phyloP scores from a whole-genome alignment of 352 stramenopile species.

The Pythium insidiosum region DNA sequence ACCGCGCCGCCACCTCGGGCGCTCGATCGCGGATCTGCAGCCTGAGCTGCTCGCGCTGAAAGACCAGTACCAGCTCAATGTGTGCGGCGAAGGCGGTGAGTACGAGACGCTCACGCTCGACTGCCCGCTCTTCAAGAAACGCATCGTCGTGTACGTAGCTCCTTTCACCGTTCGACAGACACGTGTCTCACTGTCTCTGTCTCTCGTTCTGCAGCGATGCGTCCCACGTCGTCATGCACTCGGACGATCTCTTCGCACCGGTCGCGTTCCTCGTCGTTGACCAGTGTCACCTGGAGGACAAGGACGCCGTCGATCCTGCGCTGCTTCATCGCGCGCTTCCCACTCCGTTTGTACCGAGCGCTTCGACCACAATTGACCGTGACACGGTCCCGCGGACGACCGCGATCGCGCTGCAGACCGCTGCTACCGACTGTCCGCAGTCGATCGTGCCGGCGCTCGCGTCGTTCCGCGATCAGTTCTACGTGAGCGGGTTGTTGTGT shows the following conservation, averaged over 20 bases:
- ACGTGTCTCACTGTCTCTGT: conserved; percentile 4
- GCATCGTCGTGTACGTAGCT: conserved; percentile 78
- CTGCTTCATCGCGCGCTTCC: conserved; percentile 1
- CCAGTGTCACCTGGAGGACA: conserved; percentile 86
- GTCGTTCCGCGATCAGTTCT: conserved; percentile 59
- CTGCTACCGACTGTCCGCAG: background rate
- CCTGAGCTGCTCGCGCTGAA: conserved; percentile 89
- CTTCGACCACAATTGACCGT: background rate
- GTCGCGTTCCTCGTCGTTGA: conserved; percentile 92
- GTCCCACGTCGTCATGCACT: conserved; percentile 89
- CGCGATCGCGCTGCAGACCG: background rate
- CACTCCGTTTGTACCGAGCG: conserved; percentile 19
- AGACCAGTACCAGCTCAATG: conserved; percentile 95
- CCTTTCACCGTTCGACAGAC: background rate
- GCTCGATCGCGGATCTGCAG: conserved; percentile 83
- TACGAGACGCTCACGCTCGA: conserved; percentile 99
- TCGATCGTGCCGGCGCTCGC: conserved; percentile 4
- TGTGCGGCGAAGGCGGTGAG: conserved; percentile 98
- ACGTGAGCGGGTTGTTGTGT: conserved; percentile 58
- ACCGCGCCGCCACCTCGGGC: conserved; percentile 74
- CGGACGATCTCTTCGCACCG: conserved; percentile 87
- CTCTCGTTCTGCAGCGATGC: conserved; percentile 57
- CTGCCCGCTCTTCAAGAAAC: conserved; percentile 92
- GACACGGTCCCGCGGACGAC: conserved; percentile 4
- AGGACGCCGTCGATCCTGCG: conserved; percentile 22